A percentile compares a stretch with the other conserved stretches of the same genome.
Evolutionary conservation across 257 asterid species (phyloP).

Genomic region (Solanum corneliomulleri): DNA sequence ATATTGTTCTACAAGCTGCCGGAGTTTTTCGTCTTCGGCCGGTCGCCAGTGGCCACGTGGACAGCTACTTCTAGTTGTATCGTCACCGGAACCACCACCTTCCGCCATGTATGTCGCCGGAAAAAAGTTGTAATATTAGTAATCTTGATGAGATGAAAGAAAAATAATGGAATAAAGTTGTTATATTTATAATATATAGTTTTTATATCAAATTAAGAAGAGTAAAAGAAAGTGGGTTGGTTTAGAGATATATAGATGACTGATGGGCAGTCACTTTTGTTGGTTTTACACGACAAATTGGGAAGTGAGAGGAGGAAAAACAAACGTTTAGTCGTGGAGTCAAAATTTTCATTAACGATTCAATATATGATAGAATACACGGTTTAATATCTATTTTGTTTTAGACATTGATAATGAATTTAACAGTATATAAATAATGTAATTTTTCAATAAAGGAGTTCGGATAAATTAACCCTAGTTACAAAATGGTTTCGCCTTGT

Average conservation of each 20-base stretch:
- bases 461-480: background rate
- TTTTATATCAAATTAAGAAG: background rate
- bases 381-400: too few relatives aligned
- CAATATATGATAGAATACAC: background rate
- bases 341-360: background rate
- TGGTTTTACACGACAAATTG: constrained; percentile 49
- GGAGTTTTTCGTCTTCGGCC: constrained; percentile 78
- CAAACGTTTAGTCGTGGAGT: background rate
- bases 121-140: background rate
- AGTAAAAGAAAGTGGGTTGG: constrained; percentile 23
- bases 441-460: too few relatives aligned
- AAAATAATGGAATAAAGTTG: constrained; percentile 1
- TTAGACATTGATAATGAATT: too few relatives aligned
- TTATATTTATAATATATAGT: background rate
- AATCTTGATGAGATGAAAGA: background rate
- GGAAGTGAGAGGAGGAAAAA: background rate
- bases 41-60: constrained; percentile 97
- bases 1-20: constrained; percentile 60
- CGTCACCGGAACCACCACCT: constrained; percentile 28
- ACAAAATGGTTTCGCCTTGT: too few relatives aligned
- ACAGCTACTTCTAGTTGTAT: constrained; percentile 38
- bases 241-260: constrained; percentile 6
- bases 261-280: constrained; percentile 37
- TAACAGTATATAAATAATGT: too few relatives aligned
- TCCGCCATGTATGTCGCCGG: constrained; percentile 22